A percentile compares a stretch with the other conserved stretches of the same genome.
Evolutionary conservation across 768 basidiomycete species (phyloP).

Genomic region (Pulveroboletus sp.): DNA sequence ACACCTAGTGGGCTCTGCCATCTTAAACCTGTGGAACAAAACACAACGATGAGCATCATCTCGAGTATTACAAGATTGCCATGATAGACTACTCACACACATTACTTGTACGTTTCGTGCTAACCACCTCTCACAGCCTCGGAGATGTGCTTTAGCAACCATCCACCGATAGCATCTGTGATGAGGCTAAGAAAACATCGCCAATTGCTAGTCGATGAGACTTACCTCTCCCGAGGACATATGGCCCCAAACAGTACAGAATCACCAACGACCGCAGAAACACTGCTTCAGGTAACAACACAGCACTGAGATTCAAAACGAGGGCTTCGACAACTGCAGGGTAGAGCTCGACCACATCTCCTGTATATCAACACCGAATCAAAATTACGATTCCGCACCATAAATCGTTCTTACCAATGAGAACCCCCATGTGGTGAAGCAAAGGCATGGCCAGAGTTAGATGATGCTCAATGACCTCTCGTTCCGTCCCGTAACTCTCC

Average conservation of each 20-base stretch:
- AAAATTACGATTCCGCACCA: neutral
- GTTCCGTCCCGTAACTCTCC: neutral
- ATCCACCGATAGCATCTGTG: slow-evolving; percentile 11
- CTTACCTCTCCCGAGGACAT: slow-evolving; percentile 12
- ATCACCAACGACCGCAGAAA: slow-evolving; percentile 12
- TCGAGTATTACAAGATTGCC: no score
- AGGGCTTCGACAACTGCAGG: slow-evolving; percentile 9
- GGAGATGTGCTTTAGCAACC: slow-evolving; percentile 7
- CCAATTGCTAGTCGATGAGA: neutral
- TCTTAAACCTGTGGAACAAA: neutral
- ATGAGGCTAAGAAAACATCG: neutral
- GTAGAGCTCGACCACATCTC: slow-evolving; percentile 15
- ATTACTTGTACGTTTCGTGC: neutral
- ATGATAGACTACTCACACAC: no score
- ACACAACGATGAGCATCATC: neutral
- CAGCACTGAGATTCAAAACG: slow-evolving; percentile 6
- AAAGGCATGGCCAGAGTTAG: slow-evolving; percentile 1
- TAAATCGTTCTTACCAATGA: slow-evolving; percentile 8
- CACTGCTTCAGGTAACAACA: slow-evolving; percentile 8
- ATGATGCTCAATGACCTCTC: slow-evolving; percentile 1
- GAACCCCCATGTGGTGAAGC: slow-evolving; percentile 1
- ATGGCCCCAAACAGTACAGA: slow-evolving; percentile 15
- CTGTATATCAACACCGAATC: slow-evolving; percentile 1
- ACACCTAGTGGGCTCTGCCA: neutral
- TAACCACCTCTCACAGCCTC: neutral